Base-by-base conservation (phyloP, 2,329 filamentous ascomycete species). In the Sphaerulina musiva region DNA sequence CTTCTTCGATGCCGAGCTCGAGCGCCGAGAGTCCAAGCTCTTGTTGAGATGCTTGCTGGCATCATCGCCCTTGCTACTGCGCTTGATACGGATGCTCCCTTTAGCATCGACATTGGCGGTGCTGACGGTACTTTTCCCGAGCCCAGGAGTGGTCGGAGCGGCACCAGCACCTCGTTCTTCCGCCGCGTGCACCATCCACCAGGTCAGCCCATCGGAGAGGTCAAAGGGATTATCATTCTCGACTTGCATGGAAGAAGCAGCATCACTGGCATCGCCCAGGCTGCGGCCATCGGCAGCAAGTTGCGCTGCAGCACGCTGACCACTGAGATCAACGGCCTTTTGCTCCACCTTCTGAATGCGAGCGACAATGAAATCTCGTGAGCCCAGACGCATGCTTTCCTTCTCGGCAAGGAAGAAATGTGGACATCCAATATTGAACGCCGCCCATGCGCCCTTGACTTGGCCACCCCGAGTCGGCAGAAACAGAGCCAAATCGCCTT, bases 141-240 rank as follows among this genome's bases (percentile, higher is more conserved):
- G 80, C 0, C 92, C 91, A 0, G 93, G 92, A 0, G 92, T 97
- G n/a, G 87, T 85, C 0, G 93, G 93, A 2, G 78, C 78, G 41
- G 90, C 91, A 0, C 89, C 83, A 2, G 62, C 55, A 14, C 61
- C 63, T 67, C 95, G 96, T 71, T 98, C 93, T 72, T 98, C 93
- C 1, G 82, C 80, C 0, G 93, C 93, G 68, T 98, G 92, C 36
- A 98, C 85, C 5, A 98, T 80, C 71, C 96, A 97, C 93, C 93
- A 98, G 34, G 92, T 84, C 46, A 98, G 75, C 2, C 93, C 93
- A 65, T 98, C 93, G 0, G 90, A 95, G 10, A 98, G 79, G 64
- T 96, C 91, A 70, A 98, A 98, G 0, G 93, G 93, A 66, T 98
- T 98, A 61, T 97, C 93, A 59, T 95, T 90, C 60, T 95, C 89